Evolutionary conservation across 2,329 filamentous ascomycete genomes (phyloP), one percentile per base, ranked within the genome.

Genomic region (Cladosporium halotolerans): DNA sequence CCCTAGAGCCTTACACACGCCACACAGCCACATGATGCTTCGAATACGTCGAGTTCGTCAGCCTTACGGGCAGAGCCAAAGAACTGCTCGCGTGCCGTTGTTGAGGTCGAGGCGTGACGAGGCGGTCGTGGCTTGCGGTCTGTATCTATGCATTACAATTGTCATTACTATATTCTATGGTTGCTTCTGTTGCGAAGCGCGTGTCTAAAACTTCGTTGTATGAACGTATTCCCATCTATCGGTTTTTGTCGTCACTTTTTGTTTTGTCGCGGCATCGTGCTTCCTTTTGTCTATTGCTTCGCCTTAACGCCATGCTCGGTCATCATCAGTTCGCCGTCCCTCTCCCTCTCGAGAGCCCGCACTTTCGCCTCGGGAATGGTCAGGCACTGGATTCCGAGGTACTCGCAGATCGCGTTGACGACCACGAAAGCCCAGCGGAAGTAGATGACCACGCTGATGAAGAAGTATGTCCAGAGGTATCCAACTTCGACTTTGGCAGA

Each of bases 381-480:
- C 60, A 99, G 74, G 65, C 92, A 96, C 66, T 92, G 93, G 76
- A 99, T 99, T 57, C 89, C 90, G 19, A 99, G 76, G 72, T 88
- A 97, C 52, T 85, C 79, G 73, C 93, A 97, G 63, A 99, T 97
- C 67, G 86, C 88, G 58, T 84, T 87, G 64, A 96, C 89, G 45
- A 97, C 91, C 40, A 96, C 76, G 63, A 87, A 86, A 0, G 93
- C 93, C 93, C 93, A 99, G 61, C 87, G 83, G 70, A 88, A 91
- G 72, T 99, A 99, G 3, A 89, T 87, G n/a, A 91, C 73, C 43
- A 84, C 74, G 1, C 91, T 84, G 68, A 96, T 93, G 45, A 88
- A 64, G 57, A 97, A 86, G 73, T 96, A 97, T 0, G 76, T 82
- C 63, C 88, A 84, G 18, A 99, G 81, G 67, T 97, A 99, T 71